These are phyloP conservation scores for Globisporangium echinulatum DNA, from an alignment of 352 stramenopile genomes.

Conservation along the genomic window DNA sequence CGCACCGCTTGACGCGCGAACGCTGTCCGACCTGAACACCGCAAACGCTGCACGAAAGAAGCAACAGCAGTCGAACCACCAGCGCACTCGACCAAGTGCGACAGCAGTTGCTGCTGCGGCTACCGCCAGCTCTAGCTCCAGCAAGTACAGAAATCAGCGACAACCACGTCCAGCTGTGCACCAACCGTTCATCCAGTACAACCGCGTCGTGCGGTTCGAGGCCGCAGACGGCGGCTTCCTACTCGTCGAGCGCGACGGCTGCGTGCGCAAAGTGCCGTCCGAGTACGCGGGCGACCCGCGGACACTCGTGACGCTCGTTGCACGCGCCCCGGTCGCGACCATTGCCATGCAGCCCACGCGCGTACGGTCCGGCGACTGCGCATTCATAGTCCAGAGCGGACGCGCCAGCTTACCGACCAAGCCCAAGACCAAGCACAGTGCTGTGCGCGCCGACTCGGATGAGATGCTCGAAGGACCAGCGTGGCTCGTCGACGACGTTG, in stretches of 20 bases:
- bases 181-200: constrained; percentile 23
- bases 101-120: too few relatives aligned
- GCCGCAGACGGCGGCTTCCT: constrained; percentile 32
- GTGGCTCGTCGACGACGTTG: constrained; percentile 4
- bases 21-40: too few relatives aligned
- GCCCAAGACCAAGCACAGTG: constrained; percentile 5
- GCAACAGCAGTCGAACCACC: too few relatives aligned
- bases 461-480: constrained; percentile 7
- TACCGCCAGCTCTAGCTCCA: neutral
- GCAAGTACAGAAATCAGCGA: neutral
- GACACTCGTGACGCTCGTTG: constrained; percentile 35
- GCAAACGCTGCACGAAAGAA: too few relatives aligned
- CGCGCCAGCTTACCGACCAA: constrained; percentile 14
- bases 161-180: neutral
- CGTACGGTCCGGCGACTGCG: constrained; percentile 16
- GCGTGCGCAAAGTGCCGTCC: constrained; percentile 22
- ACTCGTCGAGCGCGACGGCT: constrained; percentile 27
- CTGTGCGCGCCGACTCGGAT: constrained; percentile 15
- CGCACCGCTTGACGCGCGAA: too few relatives aligned
- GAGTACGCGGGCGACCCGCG: constrained; percentile 19
- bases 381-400: constrained; percentile 24
- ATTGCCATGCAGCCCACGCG: constrained; percentile 16
- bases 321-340: constrained; percentile 17
- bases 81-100: too few relatives aligned
- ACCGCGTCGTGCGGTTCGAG: constrained; percentile 28